Evolutionary conservation across 768 basidiomycete genomes (phyloP), one percentile per base, ranked within the genome.

Genomic region (Boletus rubescentipes): DNA sequence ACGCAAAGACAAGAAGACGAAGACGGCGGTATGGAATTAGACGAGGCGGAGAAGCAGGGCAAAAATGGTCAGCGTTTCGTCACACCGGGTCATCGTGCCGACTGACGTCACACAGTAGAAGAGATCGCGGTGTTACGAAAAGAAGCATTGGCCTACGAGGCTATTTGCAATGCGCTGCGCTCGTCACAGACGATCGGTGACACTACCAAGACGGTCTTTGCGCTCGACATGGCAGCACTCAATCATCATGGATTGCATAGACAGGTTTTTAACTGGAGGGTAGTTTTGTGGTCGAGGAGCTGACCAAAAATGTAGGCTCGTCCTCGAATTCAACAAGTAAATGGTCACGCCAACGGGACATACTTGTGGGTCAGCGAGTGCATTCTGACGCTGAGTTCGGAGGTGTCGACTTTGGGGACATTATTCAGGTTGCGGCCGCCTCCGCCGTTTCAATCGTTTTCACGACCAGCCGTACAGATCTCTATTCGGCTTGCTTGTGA

Each of bases 121-220:
- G 96, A 98, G 75, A 95, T 99, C 52, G 90, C 85, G 4, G 82
- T 90, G 6, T 74, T 99, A n/a, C 84, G 95, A 16, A 91, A 87
- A 68, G 95, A 98, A 73, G 93, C 91, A 1, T 78, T 82, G 40
- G 93, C 93, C 0, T 97, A 98, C 77, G 81, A 82, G 50, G 79
- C 78, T n/a, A 91, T 98, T 5, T 81, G 95, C 18, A 67, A 73
- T 39, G 84, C 87, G 1, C 66, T 95, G n/a, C 79, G 83, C 10
- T 76, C 79, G 3, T 48, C 68, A 4, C 51, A 70, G 59, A 61
- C 64, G 9, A 61, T 67, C 26, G 69, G 66, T 16, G 77, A 73
- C 66, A 88, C 89, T 0, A 87, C 91, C 0, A 82, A 79, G 59
- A 71, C 79, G 50, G 87, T 83, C 0, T 98, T 98, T 67, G 23